Evolutionary conservation across 805 yeast genomes (phyloP), one percentile per base, ranked within the genome.

Genomic region (Hanseniaspora jakobsenii): DNA sequence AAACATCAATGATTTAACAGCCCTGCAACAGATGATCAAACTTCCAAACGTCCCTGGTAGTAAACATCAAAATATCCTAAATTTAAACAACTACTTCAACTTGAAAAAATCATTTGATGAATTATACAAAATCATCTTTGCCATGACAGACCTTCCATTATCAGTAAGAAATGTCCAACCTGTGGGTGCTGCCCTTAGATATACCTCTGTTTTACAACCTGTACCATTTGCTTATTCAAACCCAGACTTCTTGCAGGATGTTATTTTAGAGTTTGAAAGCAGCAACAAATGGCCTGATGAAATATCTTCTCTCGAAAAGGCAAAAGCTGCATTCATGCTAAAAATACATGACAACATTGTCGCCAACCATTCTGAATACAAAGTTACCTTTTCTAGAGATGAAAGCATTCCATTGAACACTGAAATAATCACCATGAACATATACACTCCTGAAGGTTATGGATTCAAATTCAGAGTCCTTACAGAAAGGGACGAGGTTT

Each of bases 281-380:
- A 83, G 95, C 2, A 70, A 74, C n/a, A 77, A 77, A 59, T 91
- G 99, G 99, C 99, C 99, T 2, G 94, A 83, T 60, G 95, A 91
- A 58, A 59, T 85, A 5, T 64, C 69, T 31, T 86, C 95, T 2
- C 64, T 86, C 44, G 97, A 91, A 59, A 78, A 81, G 55, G 81
- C 94, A 13, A 91, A 91, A 57, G 75, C 93, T 26, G 97, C 97
- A 6, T 84, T 91, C 52, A 64, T 89, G 53, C 59, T 91, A 44
- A 81, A 81, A 53, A 73, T 87, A 18, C 71, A 75, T 41, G 72
- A 73, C 38, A 57, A 56, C 21, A 48, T 72, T 17, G 55, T 62
- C 6, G 45, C 57, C 6, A 65, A 66, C 47, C 73, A 74, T 42
- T 68, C 77, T 10, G 63, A 62, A 14, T 82, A 81, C 57, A 66